These are phyloP conservation scores for Sicyos baderoa DNA, from an alignment of 306 rosid species.

Conservation along the genomic window DNA sequence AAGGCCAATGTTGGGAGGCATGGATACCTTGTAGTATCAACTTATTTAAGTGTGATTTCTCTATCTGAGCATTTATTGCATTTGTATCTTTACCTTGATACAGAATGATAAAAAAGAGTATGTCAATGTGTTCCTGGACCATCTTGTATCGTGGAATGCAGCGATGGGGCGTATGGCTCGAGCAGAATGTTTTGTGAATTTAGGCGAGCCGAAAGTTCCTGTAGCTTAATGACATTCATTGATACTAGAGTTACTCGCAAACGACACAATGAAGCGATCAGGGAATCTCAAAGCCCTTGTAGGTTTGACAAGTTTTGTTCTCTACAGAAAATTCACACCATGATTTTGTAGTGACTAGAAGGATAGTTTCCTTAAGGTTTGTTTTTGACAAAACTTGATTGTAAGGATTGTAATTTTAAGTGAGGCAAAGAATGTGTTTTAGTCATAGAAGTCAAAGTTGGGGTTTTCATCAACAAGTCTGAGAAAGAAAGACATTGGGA, in stretches of 20 bases:
- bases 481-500: no score
- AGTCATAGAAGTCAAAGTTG: no score
- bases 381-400: neutral
- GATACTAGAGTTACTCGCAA: neutral
- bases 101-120: conserved; percentile 83
- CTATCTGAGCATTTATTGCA: neutral
- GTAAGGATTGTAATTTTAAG: neutral
- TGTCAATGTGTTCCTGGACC: conserved; percentile 62
- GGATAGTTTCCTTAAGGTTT: neutral
- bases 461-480: no score
- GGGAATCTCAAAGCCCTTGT: neutral
- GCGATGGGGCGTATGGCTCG: conserved; percentile 56
- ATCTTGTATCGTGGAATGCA: conserved; percentile 84
- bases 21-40: neutral
- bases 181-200: conserved; percentile 70
- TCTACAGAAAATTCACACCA: neutral
- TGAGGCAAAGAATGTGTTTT: no score
- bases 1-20: neutral
- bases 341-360: conserved; percentile 7
- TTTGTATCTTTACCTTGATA: neutral
- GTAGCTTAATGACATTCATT: conserved; percentile 31
- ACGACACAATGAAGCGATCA: no score
- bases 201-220: conserved; percentile 88
- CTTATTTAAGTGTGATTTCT: neutral
- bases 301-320: neutral